Evolutionary conservation across 306 rosid species (phyloP).

Genomic region (Trifolium subterraneum): DNA sequence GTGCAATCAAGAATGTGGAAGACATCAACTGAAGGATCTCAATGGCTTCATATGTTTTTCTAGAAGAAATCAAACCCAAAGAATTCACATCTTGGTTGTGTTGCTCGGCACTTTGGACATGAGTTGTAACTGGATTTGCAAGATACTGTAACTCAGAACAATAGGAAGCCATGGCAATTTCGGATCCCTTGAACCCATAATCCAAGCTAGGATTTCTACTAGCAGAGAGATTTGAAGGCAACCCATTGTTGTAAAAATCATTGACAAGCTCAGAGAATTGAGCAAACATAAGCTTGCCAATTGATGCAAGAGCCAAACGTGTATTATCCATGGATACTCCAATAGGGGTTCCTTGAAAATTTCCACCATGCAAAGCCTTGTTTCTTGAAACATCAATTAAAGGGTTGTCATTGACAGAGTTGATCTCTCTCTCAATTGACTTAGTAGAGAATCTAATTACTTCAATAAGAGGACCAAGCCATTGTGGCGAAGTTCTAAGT

Average conservation of each 20-base stretch:
- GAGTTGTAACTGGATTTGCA: conserved; percentile 55
- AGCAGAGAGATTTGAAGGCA: conserved; percentile 83
- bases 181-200: conserved; percentile 87
- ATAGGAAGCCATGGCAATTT: conserved; percentile 60
- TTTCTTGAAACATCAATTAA: conserved; percentile 89
- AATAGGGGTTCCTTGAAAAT: conserved; percentile 93
- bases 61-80: conserved; percentile 76
- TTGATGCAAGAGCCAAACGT: conserved; percentile 81
- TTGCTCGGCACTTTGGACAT: conserved; percentile 60
- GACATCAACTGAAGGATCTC: conserved; percentile 64
- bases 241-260: conserved; percentile 81
- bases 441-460: conserved; percentile 83
- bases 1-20: conserved; percentile 76
- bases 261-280: conserved; percentile 90
- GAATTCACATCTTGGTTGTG: conserved; percentile 71
- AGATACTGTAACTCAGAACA: conserved; percentile 58
- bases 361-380: conserved; percentile 90
- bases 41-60: conserved; percentile 77
- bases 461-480: conserved; percentile 90
- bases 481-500: conserved; percentile 86
- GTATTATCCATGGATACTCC: conserved; percentile 98
- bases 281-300: conserved; percentile 90
- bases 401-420: conserved; percentile 91
- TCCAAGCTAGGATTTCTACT: conserved; percentile 87
- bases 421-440: conserved; percentile 87